Base-by-base conservation (phyloP, 768 basidiomycete species). In the Cystofilobasidium bisporidii region DNA sequence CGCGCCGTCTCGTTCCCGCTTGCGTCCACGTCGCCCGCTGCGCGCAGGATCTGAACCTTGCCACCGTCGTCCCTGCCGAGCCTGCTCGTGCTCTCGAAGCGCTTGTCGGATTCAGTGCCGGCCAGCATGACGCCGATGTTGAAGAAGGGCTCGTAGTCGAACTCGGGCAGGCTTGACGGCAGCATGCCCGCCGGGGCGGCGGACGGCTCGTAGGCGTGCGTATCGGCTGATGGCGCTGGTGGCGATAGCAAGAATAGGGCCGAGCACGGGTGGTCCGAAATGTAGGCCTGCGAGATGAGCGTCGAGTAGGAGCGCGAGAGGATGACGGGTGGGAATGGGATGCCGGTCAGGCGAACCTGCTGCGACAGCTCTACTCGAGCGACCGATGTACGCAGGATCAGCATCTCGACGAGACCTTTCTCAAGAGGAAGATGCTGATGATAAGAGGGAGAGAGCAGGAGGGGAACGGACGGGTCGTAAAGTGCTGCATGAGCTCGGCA, bases 161-260 rank as follows among this genome's bases (percentile, higher is more conserved):
- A 87, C 70, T 86, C 83, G 11, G 74, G 69, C 26, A 83, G 72
- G 36, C 32, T 12, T 64, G 67, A 63, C 69, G 70, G 53, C 47
- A 47, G 63, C 66, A 71, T 32, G 17, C 20, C 41, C 57, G 56
- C 12, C 4, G 55, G 57, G 0, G 60, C 40, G 32, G 32, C 36
- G 40, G 66, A 33, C 6, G 64, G 64, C 55, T 59, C 48, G 15
- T 40, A 47, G 33, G 36, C 32, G 43, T 47, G 17, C 40, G 60
- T 61, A 8, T 61, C 24, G 40, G 59, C 36, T 2, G 74, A 61
- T 24, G 40, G 82, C 81, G 48, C 80, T 78, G 14, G 84, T 12
- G 83, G 84, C 28, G 82, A 81, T 38, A 86, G 80, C n/a, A 87
- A 78, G 66, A 86, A 79, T 59, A 88, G 78, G 0, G 81, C 86